These are phyloP conservation scores for Leccinum ochraceum DNA, from an alignment of 768 basidiomycete species.

Conservation along the genomic window DNA sequence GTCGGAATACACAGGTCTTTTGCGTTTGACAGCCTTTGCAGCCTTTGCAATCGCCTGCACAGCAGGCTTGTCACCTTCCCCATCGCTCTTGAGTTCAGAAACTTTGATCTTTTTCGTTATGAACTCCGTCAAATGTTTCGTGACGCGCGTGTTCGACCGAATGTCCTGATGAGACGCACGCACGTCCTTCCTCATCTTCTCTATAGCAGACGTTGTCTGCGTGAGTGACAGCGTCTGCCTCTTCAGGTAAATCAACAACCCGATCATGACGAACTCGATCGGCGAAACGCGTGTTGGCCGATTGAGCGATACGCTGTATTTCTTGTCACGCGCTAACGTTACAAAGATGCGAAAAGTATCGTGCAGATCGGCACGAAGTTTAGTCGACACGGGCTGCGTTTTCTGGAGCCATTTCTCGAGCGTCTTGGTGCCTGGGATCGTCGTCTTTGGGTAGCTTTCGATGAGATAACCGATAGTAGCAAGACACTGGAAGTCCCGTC, in stretches of 20 bases:
- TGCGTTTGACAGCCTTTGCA: slow-evolving; percentile 26
- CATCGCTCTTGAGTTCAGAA: slow-evolving; percentile 34
- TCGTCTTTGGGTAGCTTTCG: slow-evolving; percentile 31
- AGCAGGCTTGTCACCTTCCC: slow-evolving; percentile 34
- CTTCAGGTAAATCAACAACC: slow-evolving; percentile 41
- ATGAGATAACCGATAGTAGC: slow-evolving; percentile 38
- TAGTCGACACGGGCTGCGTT: slow-evolving; percentile 26
- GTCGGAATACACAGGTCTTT: slow-evolving; percentile 26
- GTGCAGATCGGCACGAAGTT: slow-evolving; percentile 29
- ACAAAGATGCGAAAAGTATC: slow-evolving; percentile 39
- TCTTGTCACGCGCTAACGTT: slow-evolving; percentile 34
- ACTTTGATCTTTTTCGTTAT: slow-evolving; percentile 34
- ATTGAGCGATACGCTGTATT: slow-evolving; percentile 34
- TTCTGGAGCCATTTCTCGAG: slow-evolving; percentile 42
- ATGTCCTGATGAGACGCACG: slow-evolving; percentile 42
- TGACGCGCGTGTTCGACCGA: slow-evolving; percentile 39
- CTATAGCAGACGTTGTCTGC: slow-evolving; percentile 46
- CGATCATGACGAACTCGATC: slow-evolving; percentile 47
- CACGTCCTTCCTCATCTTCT: slow-evolving; percentile 39
- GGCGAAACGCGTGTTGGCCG: slow-evolving; percentile 41
- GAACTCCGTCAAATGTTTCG: slow-evolving; percentile 34
- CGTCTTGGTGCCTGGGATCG: slow-evolving; percentile 26
- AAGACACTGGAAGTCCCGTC: slow-evolving; percentile 48
- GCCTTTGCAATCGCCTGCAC: slow-evolving; percentile 12
- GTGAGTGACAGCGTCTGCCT: slow-evolving; percentile 34